A percentile compares a stretch with the other conserved stretches of the same genome.
phyloP scores from a whole-genome alignment of 139 green algal species.

The Closterium sp. region DNA sequence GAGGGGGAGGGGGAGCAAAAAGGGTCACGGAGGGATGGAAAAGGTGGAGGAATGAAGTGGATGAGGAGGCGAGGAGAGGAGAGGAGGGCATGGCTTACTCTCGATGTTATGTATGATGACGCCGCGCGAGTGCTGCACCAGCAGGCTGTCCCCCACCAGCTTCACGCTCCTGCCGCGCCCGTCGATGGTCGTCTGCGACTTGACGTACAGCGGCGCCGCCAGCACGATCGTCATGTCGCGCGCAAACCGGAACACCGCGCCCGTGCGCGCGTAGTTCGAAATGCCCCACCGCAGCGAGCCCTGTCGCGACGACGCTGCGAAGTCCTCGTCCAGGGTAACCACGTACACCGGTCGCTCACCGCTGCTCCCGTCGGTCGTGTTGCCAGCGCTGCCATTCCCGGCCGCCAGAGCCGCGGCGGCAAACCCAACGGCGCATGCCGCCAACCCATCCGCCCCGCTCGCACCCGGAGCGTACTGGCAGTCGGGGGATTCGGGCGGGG shows the following conservation, averaged over 20 bases:
- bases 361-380: not conserved
- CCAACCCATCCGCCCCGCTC: not conserved
- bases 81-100: not conserved
- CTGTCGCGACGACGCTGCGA: not conserved
- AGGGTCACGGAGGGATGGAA: too few species aligned
- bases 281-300: not conserved
- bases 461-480: not conserved
- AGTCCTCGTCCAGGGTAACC: not conserved
- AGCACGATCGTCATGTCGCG: not conserved
- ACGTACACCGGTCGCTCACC: not conserved
- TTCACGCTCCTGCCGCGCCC: not conserved
- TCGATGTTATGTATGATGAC: constrained; percentile 7
- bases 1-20: too few species aligned
- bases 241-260: not conserved
- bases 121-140: not conserved
- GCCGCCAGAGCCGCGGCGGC: not conserved
- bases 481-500: not conserved
- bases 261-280: not conserved
- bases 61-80: too few species aligned
- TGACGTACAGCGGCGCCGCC: not conserved
- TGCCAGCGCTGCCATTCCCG: not conserved
- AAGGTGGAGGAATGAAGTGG: too few species aligned
- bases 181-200: not conserved
- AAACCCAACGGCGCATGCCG: not conserved
- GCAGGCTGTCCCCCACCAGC: not conserved